phyloP scores from a whole-genome alignment of 2,329 filamentous ascomycete genomes.

The Apiospora arundinis region DNA sequence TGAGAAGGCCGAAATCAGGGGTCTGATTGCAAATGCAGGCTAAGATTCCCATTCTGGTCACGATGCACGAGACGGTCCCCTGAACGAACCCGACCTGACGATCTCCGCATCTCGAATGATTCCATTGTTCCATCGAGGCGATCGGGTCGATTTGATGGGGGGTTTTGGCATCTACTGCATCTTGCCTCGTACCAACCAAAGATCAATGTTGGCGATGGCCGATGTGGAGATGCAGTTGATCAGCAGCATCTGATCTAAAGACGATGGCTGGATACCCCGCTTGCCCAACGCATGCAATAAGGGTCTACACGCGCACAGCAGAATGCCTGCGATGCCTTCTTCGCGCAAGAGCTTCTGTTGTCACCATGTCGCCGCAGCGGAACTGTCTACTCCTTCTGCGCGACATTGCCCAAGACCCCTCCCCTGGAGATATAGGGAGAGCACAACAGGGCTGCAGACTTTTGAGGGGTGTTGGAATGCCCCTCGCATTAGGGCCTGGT shows the following conservation, averaged over 20 bases:
- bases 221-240: neutral
- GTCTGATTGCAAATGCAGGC: conserved; percentile 11
- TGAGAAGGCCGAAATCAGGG: neutral
- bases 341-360: neutral
- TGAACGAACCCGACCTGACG: neutral
- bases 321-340: neutral
- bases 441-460: neutral
- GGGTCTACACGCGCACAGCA: neutral
- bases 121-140: neutral
- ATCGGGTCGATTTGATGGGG: neutral
- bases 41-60: neutral
- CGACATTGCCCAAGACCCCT: neutral
- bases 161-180: neutral
- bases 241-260: neutral
- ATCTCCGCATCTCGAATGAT: neutral
- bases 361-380: neutral
- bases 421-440: neutral
- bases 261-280: neutral
- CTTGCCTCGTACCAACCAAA: neutral
- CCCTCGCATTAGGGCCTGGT: neutral
- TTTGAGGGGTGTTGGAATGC: neutral
- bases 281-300: neutral
- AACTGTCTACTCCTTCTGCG: neutral
- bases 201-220: neutral
- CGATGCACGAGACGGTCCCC: conserved; percentile 14